Percentiles rank a stretch among this genome's conserved stretches.
Conservation (phyloP, 2,329 filamentous ascomycete species). For the Diaporthe aspalathi region DNA sequence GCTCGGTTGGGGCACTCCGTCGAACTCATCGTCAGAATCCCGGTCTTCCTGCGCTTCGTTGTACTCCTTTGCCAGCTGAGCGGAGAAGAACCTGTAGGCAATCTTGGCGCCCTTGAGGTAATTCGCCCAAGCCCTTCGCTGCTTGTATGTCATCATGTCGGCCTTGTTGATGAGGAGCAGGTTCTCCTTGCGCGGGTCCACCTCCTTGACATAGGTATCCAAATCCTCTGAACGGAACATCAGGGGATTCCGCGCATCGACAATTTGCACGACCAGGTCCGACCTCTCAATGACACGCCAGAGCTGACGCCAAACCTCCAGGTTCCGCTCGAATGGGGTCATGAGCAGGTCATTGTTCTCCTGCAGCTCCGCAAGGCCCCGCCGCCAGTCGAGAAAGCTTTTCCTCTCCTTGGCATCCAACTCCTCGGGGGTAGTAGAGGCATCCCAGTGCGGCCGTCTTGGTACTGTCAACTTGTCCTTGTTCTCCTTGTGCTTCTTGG, state of each 20-base stretch:
- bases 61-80: conserved; percentile 87
- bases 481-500: conserved; percentile 87
- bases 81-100: conserved; percentile 96
- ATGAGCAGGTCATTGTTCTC: conserved; percentile 95
- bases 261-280: conserved; percentile 96
- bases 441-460: conserved; percentile 88
- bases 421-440: conserved; percentile 83
- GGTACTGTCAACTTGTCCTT: conserved; percentile 86
- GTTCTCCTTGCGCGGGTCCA: conserved; percentile 89
- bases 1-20: conserved; percentile 48
- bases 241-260: conserved; percentile 94
- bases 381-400: conserved; percentile 86
- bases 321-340: conserved; percentile 96
- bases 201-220: conserved; percentile 93
- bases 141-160: conserved; percentile 94
- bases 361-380: conserved; percentile 90
- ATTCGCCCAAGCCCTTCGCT: conserved; percentile 85
- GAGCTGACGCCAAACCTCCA: conserved; percentile 97
- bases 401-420: conserved; percentile 84
- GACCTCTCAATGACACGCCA: conserved; percentile 98
- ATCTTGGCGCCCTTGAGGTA: conserved; percentile 86
- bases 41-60: conserved; percentile 78
- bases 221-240: conserved; percentile 95
- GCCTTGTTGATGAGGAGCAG: conserved; percentile 96
- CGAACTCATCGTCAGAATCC: conserved; percentile 56